phyloP scores from a whole-genome alignment of 495 filamentous ascomycete genomes.

The Penicillium samsonianum region DNA sequence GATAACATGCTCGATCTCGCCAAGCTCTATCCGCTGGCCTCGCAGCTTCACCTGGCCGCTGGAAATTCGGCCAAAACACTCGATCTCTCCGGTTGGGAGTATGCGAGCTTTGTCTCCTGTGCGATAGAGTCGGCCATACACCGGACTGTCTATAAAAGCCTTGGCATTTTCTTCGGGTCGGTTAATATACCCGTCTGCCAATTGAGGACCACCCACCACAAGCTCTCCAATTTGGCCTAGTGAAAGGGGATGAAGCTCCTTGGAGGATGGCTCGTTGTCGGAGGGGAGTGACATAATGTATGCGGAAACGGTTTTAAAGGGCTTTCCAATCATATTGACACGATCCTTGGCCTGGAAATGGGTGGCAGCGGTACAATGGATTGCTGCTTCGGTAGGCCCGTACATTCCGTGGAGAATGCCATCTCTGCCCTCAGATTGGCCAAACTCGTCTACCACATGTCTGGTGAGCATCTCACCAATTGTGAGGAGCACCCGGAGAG shows the following conservation, averaged over 20 bases:
- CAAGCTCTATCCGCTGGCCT: conserved; percentile 80
- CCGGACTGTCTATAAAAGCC: conserved; percentile 61
- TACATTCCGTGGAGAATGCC: conserved; percentile 82
- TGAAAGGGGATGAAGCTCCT: conserved; percentile 55
- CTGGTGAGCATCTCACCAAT: conserved; percentile 87
- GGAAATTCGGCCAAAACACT: conserved; percentile 76
- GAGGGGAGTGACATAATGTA: conserved; percentile 57
- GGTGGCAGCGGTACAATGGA: conserved; percentile 67
- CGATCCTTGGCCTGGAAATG: conserved; percentile 46
- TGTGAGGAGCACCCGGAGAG: conserved; percentile 66
- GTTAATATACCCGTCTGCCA: conserved; percentile 80
- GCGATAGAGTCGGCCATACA: conserved; percentile 65
- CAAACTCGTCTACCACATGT: conserved; percentile 72
- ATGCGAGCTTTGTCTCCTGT: conserved; percentile 83
- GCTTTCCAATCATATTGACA: conserved; percentile 68
- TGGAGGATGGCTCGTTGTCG: conserved; percentile 25
- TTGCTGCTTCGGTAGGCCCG: conserved; percentile 81
- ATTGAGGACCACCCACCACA: conserved; percentile 73
- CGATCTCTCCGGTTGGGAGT: conserved; percentile 64
- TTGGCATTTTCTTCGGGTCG: conserved; percentile 66
- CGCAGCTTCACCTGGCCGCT: conserved; percentile 79
- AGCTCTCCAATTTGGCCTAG: conserved; percentile 79
- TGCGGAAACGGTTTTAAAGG: conserved; percentile 73
- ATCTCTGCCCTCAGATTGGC: conserved; percentile 32
- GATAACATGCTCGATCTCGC: conserved; percentile 75